These are phyloP conservation scores for Saccharomycopsis microspora DNA, from an alignment of 805 yeast genomes.

Conservation along the genomic window DNA sequence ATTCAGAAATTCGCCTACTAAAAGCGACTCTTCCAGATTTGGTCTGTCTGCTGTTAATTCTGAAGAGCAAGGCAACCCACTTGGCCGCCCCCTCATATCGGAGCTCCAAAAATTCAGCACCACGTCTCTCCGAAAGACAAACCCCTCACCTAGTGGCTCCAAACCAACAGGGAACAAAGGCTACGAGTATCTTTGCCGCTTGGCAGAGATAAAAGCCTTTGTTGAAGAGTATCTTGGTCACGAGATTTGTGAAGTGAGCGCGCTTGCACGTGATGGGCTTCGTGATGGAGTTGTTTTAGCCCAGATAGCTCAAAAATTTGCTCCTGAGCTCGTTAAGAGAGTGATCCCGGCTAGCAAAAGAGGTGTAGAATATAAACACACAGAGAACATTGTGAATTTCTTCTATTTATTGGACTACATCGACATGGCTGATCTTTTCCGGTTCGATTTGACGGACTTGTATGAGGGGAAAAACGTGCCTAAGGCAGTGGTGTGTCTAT, in stretches of 20 bases:
- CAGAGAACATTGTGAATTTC: conserved; percentile 84
- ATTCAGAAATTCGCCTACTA: background rate
- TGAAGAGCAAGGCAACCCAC: no score
- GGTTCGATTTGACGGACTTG: conserved; percentile 85
- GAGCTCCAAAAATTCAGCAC: no score
- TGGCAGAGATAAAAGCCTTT: conserved; percentile 76
- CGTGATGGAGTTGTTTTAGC: conserved; percentile 84
- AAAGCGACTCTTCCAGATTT: background rate
- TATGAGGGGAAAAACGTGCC: conserved; percentile 90
- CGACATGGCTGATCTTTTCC: conserved; percentile 76
- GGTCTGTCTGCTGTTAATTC: no score
- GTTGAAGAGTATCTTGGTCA: conserved; percentile 55
- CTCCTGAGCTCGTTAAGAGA: conserved; percentile 49
- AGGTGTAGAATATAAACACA: conserved; percentile 68
- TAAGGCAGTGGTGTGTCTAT: conserved; percentile 85
- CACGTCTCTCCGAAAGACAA: no score
- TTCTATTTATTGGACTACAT: conserved; percentile 58
- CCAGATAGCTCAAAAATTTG: conserved; percentile 57
- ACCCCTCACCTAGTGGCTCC: no score
- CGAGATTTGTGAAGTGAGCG: conserved; percentile 41
- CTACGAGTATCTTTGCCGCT: conserved; percentile 72
- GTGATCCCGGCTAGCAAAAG: conserved; percentile 45
- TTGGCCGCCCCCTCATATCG: no score
- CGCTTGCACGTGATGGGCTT: conserved; percentile 49
- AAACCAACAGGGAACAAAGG: conserved; percentile 23